Evolutionary conservation across 257 asterid genomes (phyloP), one percentile per base, ranked within the genome.

Genomic region (Gentiana macrophylla): DNA sequence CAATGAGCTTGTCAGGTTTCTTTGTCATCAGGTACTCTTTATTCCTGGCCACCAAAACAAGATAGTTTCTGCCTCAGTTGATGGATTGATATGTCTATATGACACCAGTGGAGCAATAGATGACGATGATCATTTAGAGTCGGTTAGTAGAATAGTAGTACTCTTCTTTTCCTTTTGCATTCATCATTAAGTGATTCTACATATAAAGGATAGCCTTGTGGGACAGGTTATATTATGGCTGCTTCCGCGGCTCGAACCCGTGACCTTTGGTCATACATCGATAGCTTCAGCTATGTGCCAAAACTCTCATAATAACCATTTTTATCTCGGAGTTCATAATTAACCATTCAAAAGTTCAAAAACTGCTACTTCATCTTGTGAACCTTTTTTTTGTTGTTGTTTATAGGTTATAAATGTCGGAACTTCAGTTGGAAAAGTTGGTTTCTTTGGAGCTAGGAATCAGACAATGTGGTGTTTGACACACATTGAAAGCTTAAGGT

Each of bases 401-500:
- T 15, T 50, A 2, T 53, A 91, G 98, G 98, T 92, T 48, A 62
- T 83, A 53, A 92, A 92, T 59, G 88, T 85, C 62, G 98, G 94
- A 69, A 83, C 97, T 56, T 92, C 97, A 60, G 79, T 92, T 49
- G 97, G 91, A 52, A 88, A 80, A 74, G 71, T 92, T 58, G 98
- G 98, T 43, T 88, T 92, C 67, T 70, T 77, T 54, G 97, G 97
- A 48, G 73, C 70, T 62, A 54, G 50, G 53, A 79, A 74, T 79
- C 65, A 78, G 62, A 87, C 81, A 58, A 70, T 92, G 62, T 92
- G 98, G 97, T 92, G 97, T 72, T 74, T 83, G 68, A 81, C 98
- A 5, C 96, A 84, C 56, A 86, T 86, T 53, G 98, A 91, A 72
- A 86, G 95, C 53, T 49, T 91, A 74, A 86, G 98, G 98, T 91